A percentile compares a stretch with the other conserved stretches of the same genome.
Conservation (phyloP, 2,329 filamentous ascomycete genomes). For the Moelleriella libera region DNA sequence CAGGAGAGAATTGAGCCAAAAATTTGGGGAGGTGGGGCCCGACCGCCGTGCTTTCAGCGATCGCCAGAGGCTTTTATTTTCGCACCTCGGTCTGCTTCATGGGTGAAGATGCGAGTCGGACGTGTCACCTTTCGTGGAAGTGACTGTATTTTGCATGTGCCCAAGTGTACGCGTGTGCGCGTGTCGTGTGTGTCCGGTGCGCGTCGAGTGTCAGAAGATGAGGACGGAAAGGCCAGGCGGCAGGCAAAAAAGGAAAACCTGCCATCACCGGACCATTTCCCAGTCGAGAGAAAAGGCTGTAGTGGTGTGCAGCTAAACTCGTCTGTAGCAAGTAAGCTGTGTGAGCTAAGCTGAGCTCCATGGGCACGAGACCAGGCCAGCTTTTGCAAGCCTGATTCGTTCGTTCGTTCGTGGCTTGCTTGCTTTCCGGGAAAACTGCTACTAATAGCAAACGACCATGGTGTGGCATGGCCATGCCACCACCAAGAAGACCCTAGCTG, state of each 20-base stretch:
- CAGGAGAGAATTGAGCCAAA: background rate
- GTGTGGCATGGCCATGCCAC: too few relatives aligned
- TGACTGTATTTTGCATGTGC: too few relatives aligned
- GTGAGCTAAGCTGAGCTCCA: background rate
- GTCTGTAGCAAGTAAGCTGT: background rate
- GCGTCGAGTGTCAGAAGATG: too few relatives aligned
- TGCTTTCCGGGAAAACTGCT: background rate
- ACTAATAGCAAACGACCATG: background rate
- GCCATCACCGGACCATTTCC: background rate
- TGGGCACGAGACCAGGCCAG: background rate
- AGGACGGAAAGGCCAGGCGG: too few relatives aligned
- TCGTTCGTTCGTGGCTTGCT: background rate
- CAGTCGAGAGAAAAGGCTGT: background rate
- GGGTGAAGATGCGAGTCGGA: too few relatives aligned
- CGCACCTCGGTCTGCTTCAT: too few relatives aligned
- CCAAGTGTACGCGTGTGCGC: too few relatives aligned
- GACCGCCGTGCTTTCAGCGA: too few relatives aligned
- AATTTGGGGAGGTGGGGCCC: too few relatives aligned
- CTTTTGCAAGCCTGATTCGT: background rate
- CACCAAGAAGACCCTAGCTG: background rate
- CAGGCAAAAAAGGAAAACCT: background rate
- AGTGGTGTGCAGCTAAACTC: background rate
- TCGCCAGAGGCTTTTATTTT: too few relatives aligned
- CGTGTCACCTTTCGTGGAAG: too few relatives aligned
- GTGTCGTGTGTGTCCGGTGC: too few relatives aligned